A percentile compares a stretch with the other conserved stretches of the same genome.
Evolutionary conservation across 495 filamentous ascomycete genomes (phyloP).

Genomic region (Penicillium argentinense): DNA sequence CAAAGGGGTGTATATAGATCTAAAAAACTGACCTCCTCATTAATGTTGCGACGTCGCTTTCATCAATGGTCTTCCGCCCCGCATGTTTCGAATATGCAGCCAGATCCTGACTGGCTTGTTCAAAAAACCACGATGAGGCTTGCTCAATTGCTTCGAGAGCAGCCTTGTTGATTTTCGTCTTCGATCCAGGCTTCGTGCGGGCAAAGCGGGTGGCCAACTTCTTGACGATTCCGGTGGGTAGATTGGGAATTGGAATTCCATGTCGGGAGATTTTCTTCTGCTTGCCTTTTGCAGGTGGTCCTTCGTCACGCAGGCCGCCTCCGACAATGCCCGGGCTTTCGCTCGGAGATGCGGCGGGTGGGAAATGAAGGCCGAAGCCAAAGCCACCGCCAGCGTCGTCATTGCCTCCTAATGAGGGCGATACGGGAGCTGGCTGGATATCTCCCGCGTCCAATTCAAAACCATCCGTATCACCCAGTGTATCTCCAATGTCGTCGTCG

Average conservation of each 20-base stretch:
- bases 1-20: background rate
- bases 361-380: slow-evolving; percentile 30
- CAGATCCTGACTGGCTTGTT: slow-evolving; percentile 78
- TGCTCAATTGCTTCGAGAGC: slow-evolving; percentile 71
- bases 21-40: slow-evolving; percentile 65
- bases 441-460: slow-evolving; percentile 38
- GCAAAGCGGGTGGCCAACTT: slow-evolving; percentile 72
- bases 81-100: slow-evolving; percentile 79
- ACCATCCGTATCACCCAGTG: slow-evolving; percentile 38
- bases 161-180: slow-evolving; percentile 67
- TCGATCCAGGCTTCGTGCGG: slow-evolving; percentile 57
- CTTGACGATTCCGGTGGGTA: slow-evolving; percentile 70
- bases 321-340: slow-evolving; percentile 40
- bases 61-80: slow-evolving; percentile 79
- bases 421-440: slow-evolving; percentile 26
- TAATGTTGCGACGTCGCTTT: slow-evolving; percentile 75
- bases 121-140: slow-evolving; percentile 86
- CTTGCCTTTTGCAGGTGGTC: slow-evolving; percentile 28
- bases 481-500: slow-evolving; percentile 31
- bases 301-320: slow-evolving; percentile 44
- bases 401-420: slow-evolving; percentile 22
- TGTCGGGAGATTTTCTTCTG: slow-evolving; percentile 64
- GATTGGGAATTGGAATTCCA: slow-evolving; percentile 71
- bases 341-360: slow-evolving; percentile 33
- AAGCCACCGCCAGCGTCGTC: slow-evolving; percentile 29